phyloP scores from a whole-genome alignment of 441 rosid genomes.

The Croton laevigatus region DNA sequence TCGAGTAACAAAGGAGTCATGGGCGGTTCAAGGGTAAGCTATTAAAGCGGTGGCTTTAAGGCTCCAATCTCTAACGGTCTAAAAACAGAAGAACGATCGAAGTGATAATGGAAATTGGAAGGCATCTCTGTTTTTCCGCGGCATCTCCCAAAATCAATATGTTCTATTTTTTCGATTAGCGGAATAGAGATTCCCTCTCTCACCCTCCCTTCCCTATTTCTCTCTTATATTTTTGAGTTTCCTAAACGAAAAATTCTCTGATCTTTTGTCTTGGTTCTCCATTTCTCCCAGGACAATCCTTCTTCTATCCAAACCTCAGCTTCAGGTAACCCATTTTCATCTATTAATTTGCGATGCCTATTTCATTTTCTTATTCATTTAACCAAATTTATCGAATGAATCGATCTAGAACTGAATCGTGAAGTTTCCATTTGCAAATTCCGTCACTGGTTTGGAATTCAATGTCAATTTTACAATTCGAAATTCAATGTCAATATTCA shows the following conservation, averaged over 20 bases:
- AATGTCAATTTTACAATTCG: no score
- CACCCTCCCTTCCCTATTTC: neutral
- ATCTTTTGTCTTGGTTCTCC: neutral
- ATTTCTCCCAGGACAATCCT: slow-evolving; percentile 8
- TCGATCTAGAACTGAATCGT: no score
- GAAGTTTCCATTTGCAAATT: no score
- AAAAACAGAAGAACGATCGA: no score
- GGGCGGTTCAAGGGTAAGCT: no score
- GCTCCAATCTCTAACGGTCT: no score
- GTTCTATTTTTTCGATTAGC: slow-evolving; percentile 19
- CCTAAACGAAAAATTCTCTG: neutral
- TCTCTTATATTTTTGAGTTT: neutral
- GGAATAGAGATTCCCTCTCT: slow-evolving; percentile 8
- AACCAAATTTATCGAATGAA: no score
- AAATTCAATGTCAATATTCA: no score
- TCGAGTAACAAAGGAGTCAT: no score
- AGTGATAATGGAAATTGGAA: neutral
- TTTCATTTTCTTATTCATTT: neutral
- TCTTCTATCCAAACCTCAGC: neutral
- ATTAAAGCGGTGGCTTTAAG: no score
- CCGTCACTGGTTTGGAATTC: no score
- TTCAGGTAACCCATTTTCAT: slow-evolving; percentile 22
- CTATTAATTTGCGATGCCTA: neutral
- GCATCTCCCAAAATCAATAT: slow-evolving; percentile 27
- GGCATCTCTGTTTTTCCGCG: slow-evolving; percentile 23